Evolutionary conservation across 1,284 basidiomycete genomes (phyloP).

Genomic region (Ceratobasidium sp.): DNA sequence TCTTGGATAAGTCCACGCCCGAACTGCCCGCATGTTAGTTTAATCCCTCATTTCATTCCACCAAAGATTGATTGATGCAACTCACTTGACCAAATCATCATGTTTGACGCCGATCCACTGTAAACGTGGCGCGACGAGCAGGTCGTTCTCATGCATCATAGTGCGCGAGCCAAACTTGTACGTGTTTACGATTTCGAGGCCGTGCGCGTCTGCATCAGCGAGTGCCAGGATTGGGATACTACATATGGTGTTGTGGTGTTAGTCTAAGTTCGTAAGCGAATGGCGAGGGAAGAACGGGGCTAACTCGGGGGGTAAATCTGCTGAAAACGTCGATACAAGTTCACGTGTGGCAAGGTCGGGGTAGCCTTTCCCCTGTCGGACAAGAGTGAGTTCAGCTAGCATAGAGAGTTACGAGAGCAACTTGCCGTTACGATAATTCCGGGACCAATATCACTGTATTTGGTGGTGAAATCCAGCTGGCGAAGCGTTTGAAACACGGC

Average conservation of each 20-base stretch:
- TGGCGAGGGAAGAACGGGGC: conserved; percentile 35
- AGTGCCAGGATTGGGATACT: conserved; percentile 81
- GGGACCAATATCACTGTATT: conserved; percentile 63
- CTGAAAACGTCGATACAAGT: conserved; percentile 77
- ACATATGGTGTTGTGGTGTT: neutral
- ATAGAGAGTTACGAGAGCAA: neutral
- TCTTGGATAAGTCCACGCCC: conserved; percentile 24
- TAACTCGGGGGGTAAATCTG: conserved; percentile 69
- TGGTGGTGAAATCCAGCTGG: conserved; percentile 65
- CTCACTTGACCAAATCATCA: conserved; percentile 73
- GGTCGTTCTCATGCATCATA: conserved; percentile 74
- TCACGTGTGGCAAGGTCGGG: conserved; percentile 91
- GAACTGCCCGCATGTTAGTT: conserved; percentile 23
- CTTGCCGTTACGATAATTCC: conserved; percentile 80
- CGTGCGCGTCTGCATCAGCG: conserved; percentile 93
- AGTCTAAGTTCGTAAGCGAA: conserved; percentile 16
- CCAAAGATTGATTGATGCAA: conserved; percentile 9
- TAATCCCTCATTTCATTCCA: neutral
- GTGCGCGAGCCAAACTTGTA: conserved; percentile 79
- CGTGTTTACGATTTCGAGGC: conserved; percentile 88
- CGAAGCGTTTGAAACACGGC: conserved; percentile 90
- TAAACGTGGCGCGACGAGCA: conserved; percentile 74
- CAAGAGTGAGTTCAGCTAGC: conserved; percentile 1
- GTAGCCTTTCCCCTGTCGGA: conserved; percentile 90
- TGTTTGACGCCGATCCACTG: conserved; percentile 84